These are phyloP conservation scores for Trichophyton mentagrophytes DNA, from an alignment of 2,329 filamentous ascomycete genomes.

Conservation along the genomic window DNA sequence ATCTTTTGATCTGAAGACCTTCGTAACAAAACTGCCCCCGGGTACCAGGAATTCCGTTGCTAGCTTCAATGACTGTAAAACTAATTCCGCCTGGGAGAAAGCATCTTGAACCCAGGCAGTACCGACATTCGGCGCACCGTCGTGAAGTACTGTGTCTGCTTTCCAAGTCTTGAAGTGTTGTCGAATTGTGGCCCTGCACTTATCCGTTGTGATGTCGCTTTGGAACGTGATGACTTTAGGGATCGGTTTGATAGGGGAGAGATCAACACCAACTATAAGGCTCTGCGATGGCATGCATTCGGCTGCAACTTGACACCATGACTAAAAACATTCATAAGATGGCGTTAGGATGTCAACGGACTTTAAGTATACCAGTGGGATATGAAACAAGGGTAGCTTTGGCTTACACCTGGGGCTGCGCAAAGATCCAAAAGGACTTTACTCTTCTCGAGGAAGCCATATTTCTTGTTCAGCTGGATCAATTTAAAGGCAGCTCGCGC, in stretches of 20 bases:
- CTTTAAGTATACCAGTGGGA: neutral
- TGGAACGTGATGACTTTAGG: slow-evolving; percentile 91
- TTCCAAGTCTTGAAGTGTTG: slow-evolving; percentile 92
- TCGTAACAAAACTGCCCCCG: slow-evolving; percentile 89
- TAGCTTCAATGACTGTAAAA: slow-evolving; percentile 78
- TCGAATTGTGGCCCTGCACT: slow-evolving; percentile 80
- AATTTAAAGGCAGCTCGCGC: slow-evolving; percentile 95
- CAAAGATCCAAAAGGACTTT: slow-evolving; percentile 95
- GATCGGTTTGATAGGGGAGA: slow-evolving; percentile 90
- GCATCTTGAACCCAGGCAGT: slow-evolving; percentile 97
- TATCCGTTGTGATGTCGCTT: slow-evolving; percentile 94
- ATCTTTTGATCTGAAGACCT: slow-evolving; percentile 94
- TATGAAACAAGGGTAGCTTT: neutral
- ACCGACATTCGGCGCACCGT: slow-evolving; percentile 95
- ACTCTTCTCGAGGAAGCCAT: slow-evolving; percentile 93
- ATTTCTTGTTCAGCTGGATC: slow-evolving; percentile 97
- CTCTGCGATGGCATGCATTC: slow-evolving; percentile 86
- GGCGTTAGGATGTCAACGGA: slow-evolving; percentile 17
- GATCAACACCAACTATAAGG: slow-evolving; percentile 87
- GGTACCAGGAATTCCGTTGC: slow-evolving; percentile 85
- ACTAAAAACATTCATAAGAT: slow-evolving; percentile 35
- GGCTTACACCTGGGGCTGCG: slow-evolving; percentile 75
- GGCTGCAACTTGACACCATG: slow-evolving; percentile 91
- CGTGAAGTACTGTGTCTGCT: slow-evolving; percentile 87
- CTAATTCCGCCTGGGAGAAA: slow-evolving; percentile 91